These are phyloP conservation scores for Fraxinus velutina DNA, from an alignment of 305 asterid species.

Conservation along the genomic window DNA sequence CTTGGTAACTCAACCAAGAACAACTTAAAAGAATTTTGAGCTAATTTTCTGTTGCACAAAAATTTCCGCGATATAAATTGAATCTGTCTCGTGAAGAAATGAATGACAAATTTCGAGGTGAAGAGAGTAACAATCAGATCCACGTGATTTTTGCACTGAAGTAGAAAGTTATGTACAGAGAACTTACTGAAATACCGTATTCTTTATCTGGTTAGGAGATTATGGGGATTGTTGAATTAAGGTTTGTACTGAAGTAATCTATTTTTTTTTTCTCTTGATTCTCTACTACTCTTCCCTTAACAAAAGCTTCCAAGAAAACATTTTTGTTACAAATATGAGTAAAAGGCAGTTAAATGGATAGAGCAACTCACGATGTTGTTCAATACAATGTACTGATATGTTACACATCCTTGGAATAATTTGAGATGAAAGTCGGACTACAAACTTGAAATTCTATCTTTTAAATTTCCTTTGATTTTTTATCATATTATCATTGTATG, in stretches of 20 bases:
- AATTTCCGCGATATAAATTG: background rate
- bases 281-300: background rate
- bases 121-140: background rate
- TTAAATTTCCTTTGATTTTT: background rate
- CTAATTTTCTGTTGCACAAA: slow-evolving; percentile 13
- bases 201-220: background rate
- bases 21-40: slow-evolving; percentile 14
- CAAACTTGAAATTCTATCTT: background rate
- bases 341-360: background rate
- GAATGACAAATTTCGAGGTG: background rate
- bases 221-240: background rate
- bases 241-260: background rate
- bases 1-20: background rate
- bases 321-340: background rate
- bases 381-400: background rate
- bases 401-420: background rate
- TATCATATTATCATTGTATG: background rate
- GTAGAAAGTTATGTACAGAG: slow-evolving; percentile 13
- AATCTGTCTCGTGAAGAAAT: background rate
- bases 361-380: background rate
- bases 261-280: background rate
- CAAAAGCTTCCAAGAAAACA: background rate
- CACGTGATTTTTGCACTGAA: background rate
- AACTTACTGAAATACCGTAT: background rate
- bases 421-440: background rate